These are phyloP conservation scores for Rhodamnia argentea DNA, from an alignment of 345 rosid species.

Conservation along the genomic window DNA sequence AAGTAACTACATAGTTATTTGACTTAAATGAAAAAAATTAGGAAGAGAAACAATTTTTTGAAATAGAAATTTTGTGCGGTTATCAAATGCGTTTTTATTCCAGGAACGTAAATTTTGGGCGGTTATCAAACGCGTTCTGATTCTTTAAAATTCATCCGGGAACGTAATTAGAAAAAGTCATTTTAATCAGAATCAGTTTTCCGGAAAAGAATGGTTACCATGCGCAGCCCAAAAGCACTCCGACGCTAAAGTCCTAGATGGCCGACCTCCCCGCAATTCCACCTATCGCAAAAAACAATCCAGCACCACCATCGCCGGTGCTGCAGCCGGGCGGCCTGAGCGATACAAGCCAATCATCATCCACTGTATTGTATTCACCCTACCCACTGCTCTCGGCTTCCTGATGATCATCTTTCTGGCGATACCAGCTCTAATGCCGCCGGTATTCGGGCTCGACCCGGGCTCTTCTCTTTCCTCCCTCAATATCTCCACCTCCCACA, in stretches of 20 bases:
- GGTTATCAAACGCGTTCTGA: no score
- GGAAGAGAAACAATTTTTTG: no score
- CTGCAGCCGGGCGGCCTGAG: not conserved
- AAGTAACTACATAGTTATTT: no score
- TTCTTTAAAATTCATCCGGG: no score
- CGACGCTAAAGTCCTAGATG: not conserved
- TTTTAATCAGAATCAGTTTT: no score
- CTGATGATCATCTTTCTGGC: not conserved
- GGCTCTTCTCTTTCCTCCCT: not conserved
- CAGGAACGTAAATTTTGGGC: no score
- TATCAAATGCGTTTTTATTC: no score
- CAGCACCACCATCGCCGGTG: not conserved
- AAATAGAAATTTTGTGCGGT: no score
- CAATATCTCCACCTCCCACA: not conserved
- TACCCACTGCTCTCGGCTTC: fast-evolving
- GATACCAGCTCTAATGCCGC: not conserved
- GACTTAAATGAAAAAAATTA: no score
- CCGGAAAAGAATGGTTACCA: no score
- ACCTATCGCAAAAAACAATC: not conserved
- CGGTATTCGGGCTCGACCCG: not conserved
- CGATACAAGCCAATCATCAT: not conserved
- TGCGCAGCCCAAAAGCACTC: no score
- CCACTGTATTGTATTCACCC: not conserved
- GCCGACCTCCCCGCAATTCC: not conserved
- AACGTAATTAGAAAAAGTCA: no score